These are phyloP conservation scores for Dryadomyces quercivorus DNA, from an alignment of 2,329 filamentous ascomycete species.

Conservation along the genomic window DNA sequence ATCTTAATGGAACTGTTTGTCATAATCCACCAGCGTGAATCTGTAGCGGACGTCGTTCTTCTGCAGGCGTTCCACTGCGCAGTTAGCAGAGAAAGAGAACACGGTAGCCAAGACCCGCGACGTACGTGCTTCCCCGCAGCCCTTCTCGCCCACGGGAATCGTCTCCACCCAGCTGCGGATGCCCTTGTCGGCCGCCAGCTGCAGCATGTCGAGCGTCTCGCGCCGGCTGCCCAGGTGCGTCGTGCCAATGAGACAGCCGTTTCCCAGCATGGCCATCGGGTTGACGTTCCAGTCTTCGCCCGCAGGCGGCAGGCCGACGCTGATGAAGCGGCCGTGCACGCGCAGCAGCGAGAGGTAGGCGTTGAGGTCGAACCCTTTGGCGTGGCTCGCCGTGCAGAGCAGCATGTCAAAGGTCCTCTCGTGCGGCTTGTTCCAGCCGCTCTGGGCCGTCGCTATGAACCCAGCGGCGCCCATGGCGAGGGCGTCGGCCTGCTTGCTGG, in stretches of 20 bases:
- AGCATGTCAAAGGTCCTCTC: slow-evolving; percentile 61
- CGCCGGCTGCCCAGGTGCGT: slow-evolving; percentile 50
- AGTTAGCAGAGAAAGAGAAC: no score
- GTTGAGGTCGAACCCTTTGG: slow-evolving; percentile 50
- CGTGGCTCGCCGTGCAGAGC: slow-evolving; percentile 59
- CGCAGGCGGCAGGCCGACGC: background rate
- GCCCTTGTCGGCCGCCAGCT: slow-evolving; percentile 57
- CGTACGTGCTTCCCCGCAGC: background rate
- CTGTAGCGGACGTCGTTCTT: background rate
- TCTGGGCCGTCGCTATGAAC: slow-evolving; percentile 44
- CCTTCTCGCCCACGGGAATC: background rate
- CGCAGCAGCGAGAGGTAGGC: slow-evolving; percentile 70
- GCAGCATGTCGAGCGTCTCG: slow-evolving; percentile 61
- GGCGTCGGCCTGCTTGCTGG: slow-evolving; percentile 47
- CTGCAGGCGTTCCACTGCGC: background rate
- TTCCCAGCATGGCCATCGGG: slow-evolving; percentile 42
- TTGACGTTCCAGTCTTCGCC: background rate
- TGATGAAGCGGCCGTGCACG: slow-evolving; percentile 37
- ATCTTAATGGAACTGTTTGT: background rate
- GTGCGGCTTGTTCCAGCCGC: slow-evolving; percentile 43
- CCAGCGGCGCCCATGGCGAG: slow-evolving; percentile 47
- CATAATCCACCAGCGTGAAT: background rate
- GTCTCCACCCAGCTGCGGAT: slow-evolving; percentile 61
- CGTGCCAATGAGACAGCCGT: slow-evolving; percentile 58
- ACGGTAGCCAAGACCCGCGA: no score